These are phyloP conservation scores for Wallacemonas collosoma DNA, from an alignment of 208 protist species.

Conservation along the genomic window DNA sequence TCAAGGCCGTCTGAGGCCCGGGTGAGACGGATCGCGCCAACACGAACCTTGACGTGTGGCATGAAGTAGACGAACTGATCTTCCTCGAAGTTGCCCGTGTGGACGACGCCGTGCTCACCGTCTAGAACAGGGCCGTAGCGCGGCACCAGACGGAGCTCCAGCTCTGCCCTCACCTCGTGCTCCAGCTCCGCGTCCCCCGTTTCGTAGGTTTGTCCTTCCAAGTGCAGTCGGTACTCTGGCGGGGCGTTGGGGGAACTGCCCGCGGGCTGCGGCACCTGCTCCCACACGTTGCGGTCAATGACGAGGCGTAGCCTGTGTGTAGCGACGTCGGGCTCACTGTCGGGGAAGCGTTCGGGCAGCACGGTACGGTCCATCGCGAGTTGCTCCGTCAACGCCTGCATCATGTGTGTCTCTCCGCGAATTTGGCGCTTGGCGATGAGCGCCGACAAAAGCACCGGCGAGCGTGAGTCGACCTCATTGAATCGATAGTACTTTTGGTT, in stretches of 20 bases:
- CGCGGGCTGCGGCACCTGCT: not conserved
- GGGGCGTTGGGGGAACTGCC: slow-evolving; percentile 3
- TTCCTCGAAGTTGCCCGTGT: slow-evolving; percentile 45
- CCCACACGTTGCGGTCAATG: slow-evolving; percentile 15
- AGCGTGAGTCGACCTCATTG: slow-evolving; percentile 43
- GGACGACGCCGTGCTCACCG: slow-evolving; percentile 50
- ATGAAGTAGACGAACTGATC: slow-evolving; percentile 53
- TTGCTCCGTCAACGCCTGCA: slow-evolving; percentile 65
- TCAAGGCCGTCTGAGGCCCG: slow-evolving; percentile 53
- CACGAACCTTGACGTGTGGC: slow-evolving; percentile 38
- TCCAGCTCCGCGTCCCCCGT: slow-evolving; percentile 30
- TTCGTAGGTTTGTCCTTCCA: slow-evolving; percentile 55
- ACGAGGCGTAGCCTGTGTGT: slow-evolving; percentile 30
- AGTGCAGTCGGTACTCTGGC: slow-evolving; percentile 47
- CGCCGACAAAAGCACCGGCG: slow-evolving; percentile 40
- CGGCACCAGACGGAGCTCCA: slow-evolving; percentile 56
- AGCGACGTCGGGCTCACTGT: slow-evolving; percentile 14
- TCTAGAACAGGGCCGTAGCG: slow-evolving; percentile 42
- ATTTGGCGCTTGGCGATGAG: slow-evolving; percentile 44
- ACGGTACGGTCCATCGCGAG: slow-evolving; percentile 35
- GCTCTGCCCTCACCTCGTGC: slow-evolving; percentile 40
- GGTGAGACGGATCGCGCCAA: slow-evolving; percentile 39
- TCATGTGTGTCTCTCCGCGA: slow-evolving; percentile 34
- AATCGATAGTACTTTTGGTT: slow-evolving; percentile 61
- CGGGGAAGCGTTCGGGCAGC: slow-evolving; percentile 44